Evolutionary conservation across 192 early-diverging fungal genomes (phyloP).

Genomic region (Thamnidium elegans): DNA sequence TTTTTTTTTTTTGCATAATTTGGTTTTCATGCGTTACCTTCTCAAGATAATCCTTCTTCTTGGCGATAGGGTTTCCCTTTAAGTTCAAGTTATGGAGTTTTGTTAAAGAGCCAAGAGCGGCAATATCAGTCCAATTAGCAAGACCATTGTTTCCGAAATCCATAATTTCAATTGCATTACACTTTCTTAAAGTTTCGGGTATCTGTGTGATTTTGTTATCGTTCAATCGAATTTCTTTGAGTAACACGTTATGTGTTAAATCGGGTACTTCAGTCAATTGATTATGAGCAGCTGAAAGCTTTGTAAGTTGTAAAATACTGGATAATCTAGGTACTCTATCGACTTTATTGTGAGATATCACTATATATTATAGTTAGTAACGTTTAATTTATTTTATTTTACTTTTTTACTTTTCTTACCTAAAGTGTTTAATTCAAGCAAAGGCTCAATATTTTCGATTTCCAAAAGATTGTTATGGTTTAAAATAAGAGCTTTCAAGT

Average conservation of each 20-base stretch:
- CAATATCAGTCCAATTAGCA: constrained; percentile 57
- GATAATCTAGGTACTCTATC: constrained; percentile 54
- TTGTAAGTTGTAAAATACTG: constrained; percentile 59
- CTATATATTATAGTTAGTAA: constrained; percentile 17
- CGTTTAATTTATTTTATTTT: neutral
- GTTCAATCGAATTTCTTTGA: constrained; percentile 74
- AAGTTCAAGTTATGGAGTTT: constrained; percentile 65
- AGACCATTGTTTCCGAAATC: constrained; percentile 75
- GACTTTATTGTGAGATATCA: constrained; percentile 79
- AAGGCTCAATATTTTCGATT: constrained; percentile 60
- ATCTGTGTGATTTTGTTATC: constrained; percentile 69
- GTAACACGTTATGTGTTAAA: constrained; percentile 48
- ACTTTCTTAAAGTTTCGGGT: constrained; percentile 53
- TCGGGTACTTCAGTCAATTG: constrained; percentile 63
- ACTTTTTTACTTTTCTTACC: constrained; percentile 35
- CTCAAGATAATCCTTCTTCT: constrained; percentile 50
- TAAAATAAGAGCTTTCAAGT: constrained; percentile 76
- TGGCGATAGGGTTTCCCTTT: constrained; percentile 63
- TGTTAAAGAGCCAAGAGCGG: constrained; percentile 46
- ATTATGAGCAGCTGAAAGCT: constrained; percentile 78
- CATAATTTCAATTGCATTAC: constrained; percentile 60
- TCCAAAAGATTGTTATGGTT: constrained; percentile 69
- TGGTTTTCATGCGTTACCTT: constrained; percentile 38
- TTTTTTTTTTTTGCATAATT: neutral
- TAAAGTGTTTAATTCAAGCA: constrained; percentile 66